Percentiles rank a stretch among this genome's conserved stretches.
phyloP scores from a whole-genome alignment of 2,329 filamentous ascomycete genomes.

The Penicillium sp. region DNA sequence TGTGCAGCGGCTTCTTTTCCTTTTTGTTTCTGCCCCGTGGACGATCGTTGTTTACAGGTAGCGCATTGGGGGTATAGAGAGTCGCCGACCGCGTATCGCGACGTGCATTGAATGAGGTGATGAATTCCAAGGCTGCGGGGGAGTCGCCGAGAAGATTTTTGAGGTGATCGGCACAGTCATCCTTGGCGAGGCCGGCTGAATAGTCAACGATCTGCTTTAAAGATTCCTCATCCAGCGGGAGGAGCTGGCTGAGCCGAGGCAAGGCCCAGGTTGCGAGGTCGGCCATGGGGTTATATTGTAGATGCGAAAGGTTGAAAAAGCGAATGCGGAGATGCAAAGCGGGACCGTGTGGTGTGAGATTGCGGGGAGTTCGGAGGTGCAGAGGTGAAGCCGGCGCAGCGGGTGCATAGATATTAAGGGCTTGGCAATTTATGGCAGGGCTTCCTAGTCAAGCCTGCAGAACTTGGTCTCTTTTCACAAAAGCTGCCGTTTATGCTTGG shows the following conservation, averaged over 20 bases:
- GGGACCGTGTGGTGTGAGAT: not conserved
- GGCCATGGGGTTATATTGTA: constrained; percentile 4
- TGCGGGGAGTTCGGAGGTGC: not conserved
- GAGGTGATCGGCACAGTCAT: constrained; percentile 79
- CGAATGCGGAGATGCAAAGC: not conserved
- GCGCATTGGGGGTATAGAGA: constrained; percentile 3
- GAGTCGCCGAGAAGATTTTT: constrained; percentile 86
- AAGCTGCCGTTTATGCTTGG: not conserved
- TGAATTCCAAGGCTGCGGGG: constrained; percentile 70
- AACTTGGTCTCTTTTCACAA: not conserved
- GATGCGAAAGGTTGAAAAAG: not conserved
- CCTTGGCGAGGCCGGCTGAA: constrained; percentile 71
- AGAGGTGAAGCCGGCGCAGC: not conserved
- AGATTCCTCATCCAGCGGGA: constrained; percentile 82
- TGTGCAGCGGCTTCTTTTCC: constrained; percentile 62
- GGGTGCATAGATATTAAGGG: not conserved
- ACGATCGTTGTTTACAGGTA: constrained; percentile 8
- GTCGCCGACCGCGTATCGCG: constrained; percentile 38
- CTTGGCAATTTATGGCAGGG: not conserved
- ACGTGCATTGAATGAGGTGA: constrained; percentile 71
- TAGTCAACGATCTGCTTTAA: constrained; percentile 84
- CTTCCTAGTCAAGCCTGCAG: not conserved
- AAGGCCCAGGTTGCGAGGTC: constrained; percentile 56
- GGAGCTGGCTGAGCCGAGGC: constrained; percentile 72
- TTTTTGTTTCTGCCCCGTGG: constrained; percentile 50